phyloP scores from a whole-genome alignment of 1,284 basidiomycete genomes.

The Leccinum insolens region DNA sequence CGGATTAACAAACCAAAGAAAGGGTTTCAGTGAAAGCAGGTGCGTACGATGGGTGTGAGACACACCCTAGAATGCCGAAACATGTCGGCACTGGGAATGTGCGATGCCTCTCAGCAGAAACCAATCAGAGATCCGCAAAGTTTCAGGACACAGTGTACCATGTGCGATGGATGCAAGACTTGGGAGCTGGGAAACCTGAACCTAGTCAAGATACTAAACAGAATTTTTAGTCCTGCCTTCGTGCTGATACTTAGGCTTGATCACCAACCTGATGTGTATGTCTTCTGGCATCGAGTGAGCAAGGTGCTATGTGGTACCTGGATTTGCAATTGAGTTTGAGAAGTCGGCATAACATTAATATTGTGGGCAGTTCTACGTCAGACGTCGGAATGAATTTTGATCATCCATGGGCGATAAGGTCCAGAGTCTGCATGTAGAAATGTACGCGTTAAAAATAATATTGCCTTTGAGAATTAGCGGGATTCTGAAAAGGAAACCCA shows the following conservation, averaged over 20 bases:
- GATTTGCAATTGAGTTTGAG: background rate
- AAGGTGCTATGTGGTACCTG: no score
- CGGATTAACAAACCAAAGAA: slow-evolving; percentile 1
- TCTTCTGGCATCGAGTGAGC: no score
- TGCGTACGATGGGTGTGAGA: background rate
- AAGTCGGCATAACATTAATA: background rate
- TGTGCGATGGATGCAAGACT: no score
- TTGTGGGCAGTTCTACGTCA: background rate
- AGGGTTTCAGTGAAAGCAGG: background rate
- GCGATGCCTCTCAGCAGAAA: background rate
- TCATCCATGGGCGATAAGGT: background rate
- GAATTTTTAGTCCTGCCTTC: no score
- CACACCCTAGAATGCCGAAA: background rate
- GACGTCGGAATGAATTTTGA: background rate
- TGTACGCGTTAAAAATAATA: background rate
- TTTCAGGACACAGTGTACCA: background rate
- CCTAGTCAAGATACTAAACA: no score
- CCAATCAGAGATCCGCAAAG: background rate
- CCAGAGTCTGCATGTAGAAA: background rate
- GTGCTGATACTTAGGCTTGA: no score
- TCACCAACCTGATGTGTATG: no score
- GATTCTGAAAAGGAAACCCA: no score
- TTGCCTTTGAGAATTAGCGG: no score
- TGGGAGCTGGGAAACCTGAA: no score
- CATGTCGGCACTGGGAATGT: background rate